Conservation (phyloP, 176 grass and related monocot species). For the sorghum (Sorghum bicolor) region Sorghum_bicolor_NCBIv3 NC_012874.2:69360001-69360500, state of each 20-base stretch:
- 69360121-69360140: constrained; percentile 6
- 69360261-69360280: constrained; percentile 82
- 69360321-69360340: constrained; percentile 28
- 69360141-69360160: background rate
- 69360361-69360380: constrained; percentile 89
- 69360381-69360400: constrained; percentile 87
- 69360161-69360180: constrained; percentile 62
- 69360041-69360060: constrained; percentile 89
- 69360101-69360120: constrained; percentile 7
- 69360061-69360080: constrained; percentile 87
- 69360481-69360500: background rate
- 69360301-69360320: background rate
- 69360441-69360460: background rate
- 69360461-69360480: background rate
- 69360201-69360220: constrained; percentile 63
- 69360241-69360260: constrained; percentile 89
- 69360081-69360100: constrained; percentile 20
- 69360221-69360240: constrained; percentile 80
- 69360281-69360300: constrained; percentile 33
- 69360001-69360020: constrained; percentile 93
- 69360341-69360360: constrained; percentile 93
- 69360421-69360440: constrained; percentile 53
- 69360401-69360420: constrained; percentile 73
- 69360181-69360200: constrained; percentile 77
- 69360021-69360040: constrained; percentile 89